Base-by-base conservation (phyloP, 140 eudicot genomes). In the Anethum foeniculum region DNA sequence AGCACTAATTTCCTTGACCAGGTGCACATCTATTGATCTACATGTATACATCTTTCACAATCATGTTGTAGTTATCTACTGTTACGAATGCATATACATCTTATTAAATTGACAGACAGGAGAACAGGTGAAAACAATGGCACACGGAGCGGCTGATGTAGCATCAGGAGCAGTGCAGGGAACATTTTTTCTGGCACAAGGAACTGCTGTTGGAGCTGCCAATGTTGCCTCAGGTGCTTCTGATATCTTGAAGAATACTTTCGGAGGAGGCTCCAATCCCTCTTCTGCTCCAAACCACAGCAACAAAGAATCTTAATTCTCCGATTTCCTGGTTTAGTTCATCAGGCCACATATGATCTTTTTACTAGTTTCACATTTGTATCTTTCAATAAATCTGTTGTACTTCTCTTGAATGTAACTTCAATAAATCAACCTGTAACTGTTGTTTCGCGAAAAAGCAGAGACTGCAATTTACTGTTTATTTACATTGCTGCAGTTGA, bases 81-180 rank as follows among this genome's bases (percentile, higher is more conserved):
- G 32, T 23, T 39, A 39, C 27, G 1, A 38, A 38, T 41, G 52
- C 48, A 23, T 36, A 36, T 72, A 18, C 14, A 19, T 41, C 34
- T 67, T 32, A 13, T 16, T 0, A 3, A 41, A 39, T 10, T 73
- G 36, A 0, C 54, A 73, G 79, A 47, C 62, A 8, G 79, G 79
- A 14, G 79, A 43, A 25, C 64, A 75, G 13, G 79, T 47, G 64
- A 75, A 47, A 32, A 47, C 62, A 48, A 87, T 91, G 93, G 89
- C 96, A 0, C 93, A 90, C 1, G 97, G 95, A 39, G 95, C 91
- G 6, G 92, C 94, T 1, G 90, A 88, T 56, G 73, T 86, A 28
- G 90, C 90, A 8, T 80, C 86, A 25, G 97, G 94, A 13, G 97
- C 97, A 18, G 89, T 90, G 1, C 79, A 75, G 38, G 79, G 62